Percentiles rank a stretch among this genome's conserved stretches.
phyloP scores from a whole-genome alignment of 805 yeast species.

The Lachancea fermentati region DNA sequence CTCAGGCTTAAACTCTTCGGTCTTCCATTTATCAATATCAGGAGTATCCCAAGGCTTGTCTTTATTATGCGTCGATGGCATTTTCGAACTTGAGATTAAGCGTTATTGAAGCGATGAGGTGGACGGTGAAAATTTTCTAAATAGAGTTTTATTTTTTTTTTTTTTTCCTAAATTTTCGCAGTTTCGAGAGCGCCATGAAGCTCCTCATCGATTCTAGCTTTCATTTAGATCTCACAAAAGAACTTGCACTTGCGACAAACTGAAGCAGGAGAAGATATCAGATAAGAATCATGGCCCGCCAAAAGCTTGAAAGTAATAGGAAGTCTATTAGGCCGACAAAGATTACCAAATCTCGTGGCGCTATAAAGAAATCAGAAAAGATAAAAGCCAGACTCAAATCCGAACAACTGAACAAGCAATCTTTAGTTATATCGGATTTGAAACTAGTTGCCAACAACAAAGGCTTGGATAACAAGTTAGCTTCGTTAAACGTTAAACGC shows the following conservation, averaged over 20 bases:
- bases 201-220: too few species aligned
- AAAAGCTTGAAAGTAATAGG: too few species aligned
- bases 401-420: constrained; percentile 22
- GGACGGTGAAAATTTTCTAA: constrained; percentile 1
- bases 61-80: constrained; percentile 90
- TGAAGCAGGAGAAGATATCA: neutral
- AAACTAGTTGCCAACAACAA: constrained; percentile 9
- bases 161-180: neutral
- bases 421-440: constrained; percentile 6
- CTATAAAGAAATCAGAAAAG: constrained; percentile 11
- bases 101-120: constrained; percentile 4
- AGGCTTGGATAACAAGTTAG: constrained; percentile 1
- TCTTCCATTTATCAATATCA: constrained; percentile 88
- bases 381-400: constrained; percentile 24
- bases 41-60: constrained; percentile 99
- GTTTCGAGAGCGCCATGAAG: too few species aligned
- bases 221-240: too few species aligned
- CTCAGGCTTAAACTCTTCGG: constrained; percentile 83
- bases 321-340: constrained; percentile 1
- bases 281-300: neutral
- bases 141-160: too few species aligned
- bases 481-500: constrained; percentile 15
- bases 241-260: too few species aligned
- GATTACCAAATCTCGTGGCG: constrained; percentile 1
- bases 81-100: constrained; percentile 22